Conservation (phyloP, 345 rosid species). For the Eucalyptus cloeziana region DNA sequence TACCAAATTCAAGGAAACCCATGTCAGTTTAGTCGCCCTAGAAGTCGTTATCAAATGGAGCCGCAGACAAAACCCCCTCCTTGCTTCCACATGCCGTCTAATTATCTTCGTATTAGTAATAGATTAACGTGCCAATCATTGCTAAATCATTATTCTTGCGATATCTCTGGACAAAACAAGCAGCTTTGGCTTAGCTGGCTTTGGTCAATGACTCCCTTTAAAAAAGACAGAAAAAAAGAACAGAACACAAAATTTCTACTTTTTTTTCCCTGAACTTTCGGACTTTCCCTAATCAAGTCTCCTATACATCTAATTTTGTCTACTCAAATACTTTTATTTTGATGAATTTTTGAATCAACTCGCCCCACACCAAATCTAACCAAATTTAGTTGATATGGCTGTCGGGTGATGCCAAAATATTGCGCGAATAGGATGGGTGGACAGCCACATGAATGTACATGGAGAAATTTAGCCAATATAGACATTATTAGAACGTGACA, state of each 20-base stretch:
- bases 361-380: background rate
- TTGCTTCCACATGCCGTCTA: background rate
- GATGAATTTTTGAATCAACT: background rate
- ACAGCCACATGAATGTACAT: background rate
- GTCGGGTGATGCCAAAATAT: background rate
- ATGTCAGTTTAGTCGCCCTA: background rate
- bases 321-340: background rate
- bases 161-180: background rate
- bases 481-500: background rate
- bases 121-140: background rate
- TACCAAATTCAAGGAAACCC: background rate
- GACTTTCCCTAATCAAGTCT: background rate
- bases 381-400: background rate
- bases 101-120: accelerated
- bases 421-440: background rate
- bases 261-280: background rate
- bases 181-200: background rate
- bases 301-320: background rate
- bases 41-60: background rate
- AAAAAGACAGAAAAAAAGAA: background rate
- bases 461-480: background rate
- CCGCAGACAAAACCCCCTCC: background rate
- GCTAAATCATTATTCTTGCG: background rate
- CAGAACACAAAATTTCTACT: background rate
- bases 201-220: background rate